These are phyloP conservation scores for Cercospora zeina DNA, from an alignment of 2,329 filamentous ascomycete genomes.

Conservation along the genomic window DNA sequence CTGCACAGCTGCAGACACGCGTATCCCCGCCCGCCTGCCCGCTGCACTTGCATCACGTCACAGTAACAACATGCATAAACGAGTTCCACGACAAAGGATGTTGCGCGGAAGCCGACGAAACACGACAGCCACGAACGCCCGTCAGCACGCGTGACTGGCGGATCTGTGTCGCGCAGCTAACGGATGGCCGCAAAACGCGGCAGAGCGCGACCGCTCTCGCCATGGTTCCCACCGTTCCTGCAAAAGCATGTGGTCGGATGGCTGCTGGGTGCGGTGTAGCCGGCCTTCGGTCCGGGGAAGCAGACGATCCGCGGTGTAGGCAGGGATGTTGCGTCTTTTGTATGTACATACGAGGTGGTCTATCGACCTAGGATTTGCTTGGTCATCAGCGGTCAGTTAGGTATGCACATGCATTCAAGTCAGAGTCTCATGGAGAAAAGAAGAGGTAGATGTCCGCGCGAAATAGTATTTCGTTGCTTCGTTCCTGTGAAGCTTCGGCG, in stretches of 20 bases:
- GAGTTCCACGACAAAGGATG: background rate
- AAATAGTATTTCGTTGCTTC: background rate
- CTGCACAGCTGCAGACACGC: background rate
- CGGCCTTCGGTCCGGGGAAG: conserved; percentile 1
- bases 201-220: conserved; percentile 13
- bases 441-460: background rate
- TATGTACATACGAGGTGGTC: background rate
- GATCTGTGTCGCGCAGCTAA: conserved; percentile 13
- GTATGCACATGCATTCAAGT: background rate
- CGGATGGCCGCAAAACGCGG: conserved; percentile 13
- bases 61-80: background rate
- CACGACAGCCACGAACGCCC: background rate
- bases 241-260: background rate
- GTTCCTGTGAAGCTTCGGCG: background rate
- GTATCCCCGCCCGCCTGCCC: background rate
- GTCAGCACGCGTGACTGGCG: background rate
- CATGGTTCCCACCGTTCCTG: background rate
- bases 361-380: background rate
- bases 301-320: background rate
- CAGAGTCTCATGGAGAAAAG: background rate
- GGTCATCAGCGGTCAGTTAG: background rate
- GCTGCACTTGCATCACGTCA: no score
- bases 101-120: conserved; percentile 1
- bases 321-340: background rate
- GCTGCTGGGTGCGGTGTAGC: background rate